phyloP scores from a whole-genome alignment of 768 basidiomycete genomes.

The Kwoniella dendrophila region DNA sequence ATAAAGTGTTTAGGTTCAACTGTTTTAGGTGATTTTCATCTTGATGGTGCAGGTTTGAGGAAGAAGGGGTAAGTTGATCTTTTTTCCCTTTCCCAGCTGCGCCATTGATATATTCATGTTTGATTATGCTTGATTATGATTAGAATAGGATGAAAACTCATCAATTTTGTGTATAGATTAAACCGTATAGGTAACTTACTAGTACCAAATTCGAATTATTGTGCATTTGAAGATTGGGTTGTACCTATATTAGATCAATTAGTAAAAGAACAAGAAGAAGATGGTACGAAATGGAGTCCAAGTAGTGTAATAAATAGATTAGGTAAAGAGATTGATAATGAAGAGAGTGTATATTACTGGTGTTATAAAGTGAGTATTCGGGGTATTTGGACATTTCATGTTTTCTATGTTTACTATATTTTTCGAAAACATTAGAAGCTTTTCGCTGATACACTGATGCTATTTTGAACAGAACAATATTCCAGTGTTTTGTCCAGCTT shows the following conservation, averaged over 20 bases:
- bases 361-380: slow-evolving; percentile 86
- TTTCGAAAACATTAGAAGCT: background rate
- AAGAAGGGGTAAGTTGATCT: slow-evolving; percentile 63
- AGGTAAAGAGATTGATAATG: slow-evolving; percentile 97
- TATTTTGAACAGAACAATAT: slow-evolving; percentile 79
- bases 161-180: slow-evolving; percentile 58
- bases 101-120: background rate
- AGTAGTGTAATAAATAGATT: slow-evolving; percentile 86
- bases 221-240: slow-evolving; percentile 99
- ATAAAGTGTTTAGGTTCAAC: slow-evolving; percentile 99
- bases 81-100: background rate
- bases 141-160: background rate
- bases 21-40: slow-evolving; percentile 75
- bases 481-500: slow-evolving; percentile 95
- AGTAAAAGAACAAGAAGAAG: slow-evolving; percentile 74
- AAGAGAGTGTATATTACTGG: slow-evolving; percentile 98
- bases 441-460: slow-evolving; percentile 10
- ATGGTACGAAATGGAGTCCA: slow-evolving; percentile 75
- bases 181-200: slow-evolving; percentile 96
- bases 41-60: slow-evolving; percentile 85
- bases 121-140: background rate
- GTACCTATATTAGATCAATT: slow-evolving; percentile 86
- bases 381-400: background rate
- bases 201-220: slow-evolving; percentile 97
- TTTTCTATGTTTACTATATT: background rate